These are phyloP conservation scores for Cyclostephanos tholiformis DNA, from an alignment of 108 stramenopile species.

Conservation along the genomic window DNA sequence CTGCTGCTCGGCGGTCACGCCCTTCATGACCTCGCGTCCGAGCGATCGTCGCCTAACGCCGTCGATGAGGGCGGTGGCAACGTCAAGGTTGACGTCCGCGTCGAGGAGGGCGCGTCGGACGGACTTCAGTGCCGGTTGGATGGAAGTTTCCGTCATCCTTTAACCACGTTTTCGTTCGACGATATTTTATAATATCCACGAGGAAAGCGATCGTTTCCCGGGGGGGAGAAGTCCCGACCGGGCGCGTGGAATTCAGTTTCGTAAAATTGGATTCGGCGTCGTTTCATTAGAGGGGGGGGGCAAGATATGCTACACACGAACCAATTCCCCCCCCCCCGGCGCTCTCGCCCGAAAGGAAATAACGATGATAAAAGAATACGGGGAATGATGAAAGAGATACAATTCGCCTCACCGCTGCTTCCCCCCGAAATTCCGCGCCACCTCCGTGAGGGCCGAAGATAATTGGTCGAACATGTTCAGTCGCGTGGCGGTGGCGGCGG, in stretches of 20 bases:
- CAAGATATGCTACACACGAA: too few species aligned
- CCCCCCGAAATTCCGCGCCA: slow-evolving; percentile 71
- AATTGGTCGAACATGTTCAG: slow-evolving; percentile 88
- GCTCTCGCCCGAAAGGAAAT: too few species aligned
- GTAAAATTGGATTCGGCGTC: too few species aligned
- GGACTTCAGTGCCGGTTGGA: slow-evolving; percentile 78
- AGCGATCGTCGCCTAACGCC: slow-evolving; percentile 86
- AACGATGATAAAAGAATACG: too few species aligned
- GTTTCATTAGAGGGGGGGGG: not conserved
- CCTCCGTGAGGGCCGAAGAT: slow-evolving; percentile 67
- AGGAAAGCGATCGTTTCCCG: too few species aligned
- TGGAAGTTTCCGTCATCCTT: slow-evolving; percentile 81
- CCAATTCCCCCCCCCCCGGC: too few species aligned
- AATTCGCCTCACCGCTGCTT: slow-evolving; percentile 56
- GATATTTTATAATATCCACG: too few species aligned
- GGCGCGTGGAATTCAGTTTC: too few species aligned
- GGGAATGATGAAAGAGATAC: too few species aligned
- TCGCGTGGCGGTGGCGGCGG: slow-evolving; percentile 9
- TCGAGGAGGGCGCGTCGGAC: slow-evolving; percentile 89
- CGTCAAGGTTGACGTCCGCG: slow-evolving; percentile 90
- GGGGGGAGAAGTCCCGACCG: too few species aligned
- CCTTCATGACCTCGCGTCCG: slow-evolving; percentile 80
- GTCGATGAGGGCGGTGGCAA: slow-evolving; percentile 89
- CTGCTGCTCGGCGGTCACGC: slow-evolving; percentile 92
- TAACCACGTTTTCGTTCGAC: not conserved